These are phyloP conservation scores for Backusella circina DNA, from an alignment of 192 early-diverging fungal genomes.

Conservation along the genomic window DNA sequence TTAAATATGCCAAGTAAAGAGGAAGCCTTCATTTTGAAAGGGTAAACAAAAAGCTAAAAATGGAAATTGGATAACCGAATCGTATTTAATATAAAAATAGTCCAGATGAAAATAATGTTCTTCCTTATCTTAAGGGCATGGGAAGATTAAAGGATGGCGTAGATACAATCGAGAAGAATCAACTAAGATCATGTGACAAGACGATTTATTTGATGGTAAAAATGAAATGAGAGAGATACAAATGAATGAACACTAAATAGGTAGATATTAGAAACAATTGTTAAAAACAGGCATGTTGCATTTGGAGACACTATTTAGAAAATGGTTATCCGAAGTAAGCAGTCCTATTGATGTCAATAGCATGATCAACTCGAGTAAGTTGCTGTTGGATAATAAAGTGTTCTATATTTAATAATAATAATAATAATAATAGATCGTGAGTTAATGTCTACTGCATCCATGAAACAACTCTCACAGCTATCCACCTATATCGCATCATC, in stretches of 20 bases:
- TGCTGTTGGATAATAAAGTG: too few relatives aligned
- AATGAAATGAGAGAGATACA: neutral
- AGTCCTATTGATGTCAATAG: slow-evolving; percentile 37
- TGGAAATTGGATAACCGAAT: neutral
- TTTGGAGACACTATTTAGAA: slow-evolving; percentile 53
- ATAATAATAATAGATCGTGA: slow-evolving; percentile 12
- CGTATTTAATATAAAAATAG: slow-evolving; percentile 24
- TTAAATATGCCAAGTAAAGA: slow-evolving; percentile 66
- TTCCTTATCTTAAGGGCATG: slow-evolving; percentile 58
- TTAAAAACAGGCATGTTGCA: slow-evolving; percentile 51
- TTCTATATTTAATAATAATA: too few relatives aligned
- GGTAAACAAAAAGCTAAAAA: slow-evolving; percentile 30
- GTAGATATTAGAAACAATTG: slow-evolving; percentile 36
- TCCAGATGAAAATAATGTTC: slow-evolving; percentile 50
- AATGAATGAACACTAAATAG: neutral
- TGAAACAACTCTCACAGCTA: slow-evolving; percentile 38
- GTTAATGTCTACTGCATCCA: slow-evolving; percentile 10
- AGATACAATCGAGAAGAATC: slow-evolving; percentile 30
- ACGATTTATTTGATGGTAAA: slow-evolving; percentile 41
- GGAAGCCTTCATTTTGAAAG: slow-evolving; percentile 63
- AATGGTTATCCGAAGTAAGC: slow-evolving; percentile 43
- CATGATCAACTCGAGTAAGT: slow-evolving; percentile 20
- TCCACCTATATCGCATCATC: slow-evolving; percentile 48
- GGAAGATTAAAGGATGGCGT: slow-evolving; percentile 49
- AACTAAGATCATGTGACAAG: slow-evolving; percentile 41